Evolutionary conservation across 1,284 basidiomycete species (phyloP).

Genomic region (Filobasidium uniguttulatum): DNA sequence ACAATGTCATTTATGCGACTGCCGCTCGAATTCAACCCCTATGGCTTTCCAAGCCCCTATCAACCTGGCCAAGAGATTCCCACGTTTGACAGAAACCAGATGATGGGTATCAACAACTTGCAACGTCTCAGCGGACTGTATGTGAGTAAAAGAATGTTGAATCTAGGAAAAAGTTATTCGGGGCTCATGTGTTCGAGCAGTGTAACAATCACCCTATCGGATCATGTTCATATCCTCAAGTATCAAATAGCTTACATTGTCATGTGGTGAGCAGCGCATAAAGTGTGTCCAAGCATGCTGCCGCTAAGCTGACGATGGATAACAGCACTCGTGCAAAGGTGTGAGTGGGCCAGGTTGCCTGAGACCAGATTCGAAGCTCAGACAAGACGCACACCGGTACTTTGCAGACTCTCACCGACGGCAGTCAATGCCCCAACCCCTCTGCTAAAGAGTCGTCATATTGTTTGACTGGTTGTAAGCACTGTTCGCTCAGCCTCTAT

Average conservation of each 20-base stretch:
- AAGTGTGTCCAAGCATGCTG: not conserved
- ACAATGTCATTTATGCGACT: too few species aligned
- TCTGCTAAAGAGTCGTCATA: not conserved
- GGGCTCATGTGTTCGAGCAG: not conserved
- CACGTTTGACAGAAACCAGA: not conserved
- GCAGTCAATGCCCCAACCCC: not conserved
- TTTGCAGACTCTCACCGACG: not conserved
- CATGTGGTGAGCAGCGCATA: not conserved
- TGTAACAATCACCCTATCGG: not conserved
- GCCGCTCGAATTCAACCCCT: not conserved
- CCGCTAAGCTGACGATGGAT: not conserved
- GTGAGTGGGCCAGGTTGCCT: not conserved
- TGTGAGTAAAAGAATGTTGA: not conserved
- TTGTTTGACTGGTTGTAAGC: constrained; percentile 1
- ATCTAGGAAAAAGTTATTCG: not conserved
- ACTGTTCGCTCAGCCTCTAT: not conserved
- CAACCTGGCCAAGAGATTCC: not conserved
- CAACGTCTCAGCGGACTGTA: not conserved
- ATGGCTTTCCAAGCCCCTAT: not conserved
- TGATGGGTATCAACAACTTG: not conserved
- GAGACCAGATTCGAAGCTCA: not conserved
- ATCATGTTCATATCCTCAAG: not conserved
- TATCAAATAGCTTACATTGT: not conserved
- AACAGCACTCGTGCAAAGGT: not conserved
- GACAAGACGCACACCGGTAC: not conserved